Evolutionary conservation across 2,329 filamentous ascomycete genomes (phyloP).

Genomic region (Fusarium avenaceum): DNA sequence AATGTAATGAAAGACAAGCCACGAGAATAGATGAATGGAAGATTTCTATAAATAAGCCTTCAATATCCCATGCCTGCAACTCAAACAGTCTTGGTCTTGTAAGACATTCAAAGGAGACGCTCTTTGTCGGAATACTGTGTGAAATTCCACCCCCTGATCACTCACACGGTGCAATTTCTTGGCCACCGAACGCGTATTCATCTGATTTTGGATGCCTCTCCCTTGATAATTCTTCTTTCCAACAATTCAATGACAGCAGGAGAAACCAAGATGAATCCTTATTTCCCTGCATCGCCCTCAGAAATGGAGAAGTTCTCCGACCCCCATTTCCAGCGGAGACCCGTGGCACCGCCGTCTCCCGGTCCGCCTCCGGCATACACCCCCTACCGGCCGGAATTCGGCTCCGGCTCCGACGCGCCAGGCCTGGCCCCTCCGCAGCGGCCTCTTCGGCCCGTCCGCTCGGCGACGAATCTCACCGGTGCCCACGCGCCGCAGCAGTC

Average conservation of each 20-base stretch:
- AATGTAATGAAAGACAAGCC: background rate
- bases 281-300: constrained; percentile 7
- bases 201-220: constrained; percentile 2
- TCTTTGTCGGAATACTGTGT: constrained; percentile 32
- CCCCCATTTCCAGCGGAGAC: constrained; percentile 29
- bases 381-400: constrained; percentile 19
- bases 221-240: background rate
- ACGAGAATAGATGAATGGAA: constrained; percentile 3
- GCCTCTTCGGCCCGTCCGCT: constrained; percentile 46
- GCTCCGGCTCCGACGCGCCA: constrained; percentile 10
- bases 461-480: constrained; percentile 46
- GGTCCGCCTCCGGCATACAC: constrained; percentile 28
- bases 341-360: constrained; percentile 20
- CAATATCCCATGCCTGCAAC: background rate
- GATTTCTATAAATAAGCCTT: constrained; percentile 22
- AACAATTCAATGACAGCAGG: background rate
- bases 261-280: constrained; percentile 10
- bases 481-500: constrained; percentile 43
- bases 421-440: constrained; percentile 36
- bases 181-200: constrained; percentile 23
- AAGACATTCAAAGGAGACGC: background rate
- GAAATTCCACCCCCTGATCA: constrained; percentile 20
- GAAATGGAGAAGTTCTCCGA: constrained; percentile 32
- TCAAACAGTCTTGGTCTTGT: background rate
- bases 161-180: constrained; percentile 45